A percentile compares a stretch with the other conserved stretches of the same genome.
phyloP scores from a whole-genome alignment of 2,329 filamentous ascomycete genomes.

The Sporothrix protearum region DNA sequence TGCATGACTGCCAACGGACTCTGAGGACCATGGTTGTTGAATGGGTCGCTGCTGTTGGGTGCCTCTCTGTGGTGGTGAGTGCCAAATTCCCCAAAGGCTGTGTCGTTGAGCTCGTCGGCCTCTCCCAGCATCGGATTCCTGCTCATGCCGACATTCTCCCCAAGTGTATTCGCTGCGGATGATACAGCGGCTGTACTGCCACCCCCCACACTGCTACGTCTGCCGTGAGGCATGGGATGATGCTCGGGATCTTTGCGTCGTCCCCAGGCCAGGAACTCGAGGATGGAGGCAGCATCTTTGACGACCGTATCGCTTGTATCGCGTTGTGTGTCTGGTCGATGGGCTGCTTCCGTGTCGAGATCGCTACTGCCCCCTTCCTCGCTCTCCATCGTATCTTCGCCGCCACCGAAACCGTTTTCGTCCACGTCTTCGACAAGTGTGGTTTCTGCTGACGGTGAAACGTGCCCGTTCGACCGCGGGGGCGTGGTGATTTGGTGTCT shows the following conservation, averaged over 20 bases:
- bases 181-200: not conserved
- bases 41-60: not conserved
- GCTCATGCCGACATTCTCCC: not conserved
- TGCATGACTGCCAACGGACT: conserved; percentile 28
- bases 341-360: not conserved
- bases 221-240: not conserved
- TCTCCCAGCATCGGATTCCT: not conserved
- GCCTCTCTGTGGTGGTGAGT: not conserved
- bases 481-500: not conserved
- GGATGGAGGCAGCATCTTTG: conserved; percentile 44
- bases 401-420: not conserved
- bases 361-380: conserved; percentile 7
- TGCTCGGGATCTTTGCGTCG: conserved; percentile 41
- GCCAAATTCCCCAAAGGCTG: not conserved
- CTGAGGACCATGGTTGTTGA: not conserved
- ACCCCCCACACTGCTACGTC: not conserved
- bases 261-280: conserved; percentile 49
- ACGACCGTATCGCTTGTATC: conserved; percentile 31
- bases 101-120: not conserved
- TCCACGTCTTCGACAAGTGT: not conserved
- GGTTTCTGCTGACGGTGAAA: not conserved
- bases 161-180: not conserved
- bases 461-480: not conserved
- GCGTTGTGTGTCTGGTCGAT: not conserved
- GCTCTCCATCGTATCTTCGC: not conserved